Evolutionary conservation across 2,329 filamentous ascomycete genomes (phyloP), one percentile per base, ranked within the genome.

Genomic region (Colletotrichum ledebouriae): DNA sequence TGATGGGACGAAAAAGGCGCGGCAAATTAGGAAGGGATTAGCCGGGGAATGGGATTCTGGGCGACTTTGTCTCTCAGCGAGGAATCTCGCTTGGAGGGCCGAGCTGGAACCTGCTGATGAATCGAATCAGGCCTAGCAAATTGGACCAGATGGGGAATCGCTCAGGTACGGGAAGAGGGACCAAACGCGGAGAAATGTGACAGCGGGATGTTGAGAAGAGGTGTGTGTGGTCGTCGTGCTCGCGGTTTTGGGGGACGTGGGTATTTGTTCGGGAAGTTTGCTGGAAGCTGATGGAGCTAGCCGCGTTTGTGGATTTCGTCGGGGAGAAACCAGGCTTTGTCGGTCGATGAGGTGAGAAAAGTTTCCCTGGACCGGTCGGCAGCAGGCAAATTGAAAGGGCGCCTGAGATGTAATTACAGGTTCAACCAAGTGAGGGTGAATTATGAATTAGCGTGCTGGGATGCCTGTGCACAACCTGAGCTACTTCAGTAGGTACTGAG

Each of bases 1-100:
- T 90, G 73, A 60, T 82, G 68, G 62, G 70, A 39, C 50, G 60
- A 52, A n/a, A 39, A 59, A 42, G 56, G 29, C 37, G 44, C 34
- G 13, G 22, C 41, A 44, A 29, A 55, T 29, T 25, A 44, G 50
- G 41, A 67, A 44, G 42, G 64, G 55, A 63, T 57, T 41, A 55
- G 20, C 53, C 42, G 44, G 25, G 46, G 63, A 64, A 55, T 52
- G 67, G 49, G 50, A 57, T 67, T 59, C 39, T 55, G 59, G 59
- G 62, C 62, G 49, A 52, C 22, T 41, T 56, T 41, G 53, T 68
- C 55, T 56, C 50, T 56, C 34, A 37, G 53, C 20, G 61, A 22
- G 53, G 46, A 71, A 70, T 71, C 53, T 70, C 68, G 70, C 70
- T 71, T 59, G 46, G 41, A 59, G 20, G 53, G 58, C 55, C 39